Evolutionary conservation across 164 flowering plant species (phyloP), one percentile per base, ranked within the genome.

Genomic region (Stephania yunnanensis): DNA sequence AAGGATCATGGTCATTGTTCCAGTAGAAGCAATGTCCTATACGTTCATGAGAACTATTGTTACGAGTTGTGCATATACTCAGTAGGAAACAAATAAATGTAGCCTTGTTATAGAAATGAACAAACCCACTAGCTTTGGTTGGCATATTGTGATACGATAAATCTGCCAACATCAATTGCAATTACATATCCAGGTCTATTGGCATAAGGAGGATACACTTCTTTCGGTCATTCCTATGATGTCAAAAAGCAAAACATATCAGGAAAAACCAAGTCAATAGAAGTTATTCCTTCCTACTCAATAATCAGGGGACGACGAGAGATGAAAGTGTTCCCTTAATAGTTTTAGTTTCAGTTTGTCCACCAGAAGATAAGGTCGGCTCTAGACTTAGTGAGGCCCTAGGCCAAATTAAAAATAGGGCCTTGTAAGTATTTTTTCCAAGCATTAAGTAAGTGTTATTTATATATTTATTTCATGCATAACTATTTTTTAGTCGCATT

Each of bases 141-240:
- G 69, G 78, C 81, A 77, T 91, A 92, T 80, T 90, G 94, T 72
- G 89, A 79, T 64, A 88, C 84, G 2, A 93, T 79, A 75, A 73
- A 89, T 69, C 81, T 85, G 30, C 95, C 97, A 79, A 93, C 88
- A 76, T 95, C 95, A 31, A 67, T 82, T 30, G 99, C 90, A 61
- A 95, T 89, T 52, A 93, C 70, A 74, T 95, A 95, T 44, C 91
- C 99, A 52, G 98, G 98, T 42, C 99, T 98, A 79, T 95, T 93
- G 69, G 98, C 98, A 78, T 95, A 93, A 29, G 97, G 97, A 71
- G 98, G 99, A 78, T 95, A 93, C 68, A 87, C 89, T 82, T 79
- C 92, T 81, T 89, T 94, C 9, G 98, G 97, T 97, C 98, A 95
- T 71, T 95, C 99, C 98, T 95, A 89, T 79, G 63, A 79, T 80